Percentiles rank a stretch among this genome's conserved stretches.
These are phyloP conservation scores for Beauveria sp. DNA, from an alignment of 2,329 filamentous ascomycete species.

Conservation along the genomic window DNA sequence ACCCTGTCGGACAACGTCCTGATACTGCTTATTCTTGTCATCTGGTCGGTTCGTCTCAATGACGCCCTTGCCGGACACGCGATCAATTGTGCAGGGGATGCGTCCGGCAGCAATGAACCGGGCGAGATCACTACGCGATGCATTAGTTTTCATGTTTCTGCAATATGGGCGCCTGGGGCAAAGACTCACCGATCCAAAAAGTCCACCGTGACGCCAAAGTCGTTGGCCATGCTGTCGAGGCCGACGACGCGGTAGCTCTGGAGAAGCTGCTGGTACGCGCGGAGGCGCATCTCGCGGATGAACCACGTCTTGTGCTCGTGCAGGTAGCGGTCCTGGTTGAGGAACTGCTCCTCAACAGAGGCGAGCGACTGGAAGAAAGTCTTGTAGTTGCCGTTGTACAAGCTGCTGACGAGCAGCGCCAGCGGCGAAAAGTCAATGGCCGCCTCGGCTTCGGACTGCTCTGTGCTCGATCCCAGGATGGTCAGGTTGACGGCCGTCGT, in stretches of 20 bases:
- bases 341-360: constrained; percentile 85
- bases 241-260: constrained; percentile 97
- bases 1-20: constrained; percentile 93
- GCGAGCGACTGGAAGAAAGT: constrained; percentile 87
- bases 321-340: constrained; percentile 89
- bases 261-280: constrained; percentile 91
- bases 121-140: constrained; percentile 65
- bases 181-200: constrained; percentile 78
- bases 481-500: constrained; percentile 78
- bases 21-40: constrained; percentile 99
- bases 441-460: constrained; percentile 70
- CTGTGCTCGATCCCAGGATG: constrained; percentile 63
- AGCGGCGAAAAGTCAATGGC: constrained; percentile 85
- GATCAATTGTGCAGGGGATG: constrained; percentile 94
- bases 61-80: constrained; percentile 89
- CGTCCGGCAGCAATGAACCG: constrained; percentile 94
- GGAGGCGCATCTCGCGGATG: constrained; percentile 94
- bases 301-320: constrained; percentile 96
- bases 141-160: background rate
- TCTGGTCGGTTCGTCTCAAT: constrained; percentile 98
- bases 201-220: constrained; percentile 94
- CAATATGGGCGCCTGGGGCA: background rate
- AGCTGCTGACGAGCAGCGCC: constrained; percentile 76
- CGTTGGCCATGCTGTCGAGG: constrained; percentile 92
- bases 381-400: constrained; percentile 92